These are phyloP conservation scores for Hypericum perforatum DNA, from an alignment of 345 rosid species.

Conservation along the genomic window DNA sequence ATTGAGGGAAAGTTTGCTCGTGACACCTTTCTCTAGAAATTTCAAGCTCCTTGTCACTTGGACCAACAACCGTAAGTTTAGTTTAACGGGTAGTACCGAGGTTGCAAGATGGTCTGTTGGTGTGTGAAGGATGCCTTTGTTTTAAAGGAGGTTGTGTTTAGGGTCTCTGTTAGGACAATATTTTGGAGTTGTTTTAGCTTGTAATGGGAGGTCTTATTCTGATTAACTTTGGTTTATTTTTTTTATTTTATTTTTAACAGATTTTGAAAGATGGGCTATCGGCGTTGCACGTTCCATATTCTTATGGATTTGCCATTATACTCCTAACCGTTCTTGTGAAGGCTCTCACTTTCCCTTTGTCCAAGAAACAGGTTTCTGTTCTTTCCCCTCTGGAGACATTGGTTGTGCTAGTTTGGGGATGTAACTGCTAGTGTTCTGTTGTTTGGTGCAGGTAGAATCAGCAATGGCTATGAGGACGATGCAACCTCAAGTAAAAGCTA, in stretches of 20 bases:
- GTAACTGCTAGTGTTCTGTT: not conserved
- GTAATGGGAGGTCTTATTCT: too few species aligned
- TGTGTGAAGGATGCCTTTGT: not conserved
- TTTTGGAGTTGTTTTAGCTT: too few species aligned
- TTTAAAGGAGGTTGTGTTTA: not conserved
- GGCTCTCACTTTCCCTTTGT: constrained; percentile 89
- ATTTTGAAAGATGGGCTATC: constrained; percentile 77
- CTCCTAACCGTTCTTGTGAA: constrained; percentile 81
- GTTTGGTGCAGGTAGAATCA: constrained; percentile 70
- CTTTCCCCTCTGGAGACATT: too few species aligned
- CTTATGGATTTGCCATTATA: constrained; percentile 91
- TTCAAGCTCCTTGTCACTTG: too few species aligned
- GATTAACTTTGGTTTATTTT: too few species aligned
- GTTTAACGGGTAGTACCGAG: too few species aligned
- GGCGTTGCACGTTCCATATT: constrained; percentile 60
- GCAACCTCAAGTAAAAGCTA: constrained; percentile 85
- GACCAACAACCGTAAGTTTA: too few species aligned
- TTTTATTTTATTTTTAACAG: constrained; percentile 13
- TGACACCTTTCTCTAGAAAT: too few species aligned
- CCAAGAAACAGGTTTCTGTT: constrained; percentile 98
- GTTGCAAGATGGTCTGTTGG: too few species aligned
- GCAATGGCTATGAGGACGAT: constrained; percentile 87
- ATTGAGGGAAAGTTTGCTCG: too few species aligned
- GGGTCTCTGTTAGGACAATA: constrained; percentile 7
- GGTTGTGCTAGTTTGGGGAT: not conserved